A percentile compares a stretch with the other conserved stretches of the same genome.
phyloP scores from a whole-genome alignment of 177 flowering plant species.

The Telopea speciosissima region DNA sequence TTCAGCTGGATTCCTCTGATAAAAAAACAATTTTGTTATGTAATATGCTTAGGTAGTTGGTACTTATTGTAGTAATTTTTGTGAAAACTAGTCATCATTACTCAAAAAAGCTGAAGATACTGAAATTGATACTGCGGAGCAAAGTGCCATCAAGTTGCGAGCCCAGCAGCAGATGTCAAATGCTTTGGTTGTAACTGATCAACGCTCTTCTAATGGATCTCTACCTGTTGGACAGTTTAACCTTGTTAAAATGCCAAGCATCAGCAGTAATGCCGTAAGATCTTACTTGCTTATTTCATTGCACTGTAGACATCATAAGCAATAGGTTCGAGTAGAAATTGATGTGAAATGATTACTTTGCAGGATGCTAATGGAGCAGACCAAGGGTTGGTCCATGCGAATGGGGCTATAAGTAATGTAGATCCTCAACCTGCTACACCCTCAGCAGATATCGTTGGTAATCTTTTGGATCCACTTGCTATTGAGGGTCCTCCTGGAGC shows the following conservation, averaged over 20 bases:
- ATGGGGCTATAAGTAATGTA: conserved; percentile 56
- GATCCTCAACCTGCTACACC: conserved; percentile 59
- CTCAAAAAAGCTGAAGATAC: conserved; percentile 87
- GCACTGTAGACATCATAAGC: background rate
- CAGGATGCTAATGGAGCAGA: conserved; percentile 54
- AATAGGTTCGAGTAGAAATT: background rate
- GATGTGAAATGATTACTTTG: conserved; percentile 6
- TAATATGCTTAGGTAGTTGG: background rate
- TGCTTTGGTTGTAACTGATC: conserved; percentile 86
- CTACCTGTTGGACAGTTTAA: conserved; percentile 51
- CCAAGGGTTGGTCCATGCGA: conserved; percentile 39
- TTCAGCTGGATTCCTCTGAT: background rate
- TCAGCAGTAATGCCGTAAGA: conserved; percentile 46
- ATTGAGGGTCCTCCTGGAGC: conserved; percentile 83
- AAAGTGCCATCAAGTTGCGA: conserved; percentile 91
- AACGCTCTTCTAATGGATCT: conserved; percentile 59
- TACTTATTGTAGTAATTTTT: conserved; percentile 12
- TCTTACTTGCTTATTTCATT: background rate
- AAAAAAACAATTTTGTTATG: background rate
- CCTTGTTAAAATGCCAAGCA: conserved; percentile 72
- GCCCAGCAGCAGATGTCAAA: conserved; percentile 81
- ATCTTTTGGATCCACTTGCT: conserved; percentile 84
- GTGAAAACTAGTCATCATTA: conserved; percentile 61
- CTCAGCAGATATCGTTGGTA: conserved; percentile 82
- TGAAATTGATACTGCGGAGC: conserved; percentile 93